These are phyloP conservation scores for Trichoderma cornu-damae DNA, from an alignment of 2,329 filamentous ascomycete species.

Conservation along the genomic window DNA sequence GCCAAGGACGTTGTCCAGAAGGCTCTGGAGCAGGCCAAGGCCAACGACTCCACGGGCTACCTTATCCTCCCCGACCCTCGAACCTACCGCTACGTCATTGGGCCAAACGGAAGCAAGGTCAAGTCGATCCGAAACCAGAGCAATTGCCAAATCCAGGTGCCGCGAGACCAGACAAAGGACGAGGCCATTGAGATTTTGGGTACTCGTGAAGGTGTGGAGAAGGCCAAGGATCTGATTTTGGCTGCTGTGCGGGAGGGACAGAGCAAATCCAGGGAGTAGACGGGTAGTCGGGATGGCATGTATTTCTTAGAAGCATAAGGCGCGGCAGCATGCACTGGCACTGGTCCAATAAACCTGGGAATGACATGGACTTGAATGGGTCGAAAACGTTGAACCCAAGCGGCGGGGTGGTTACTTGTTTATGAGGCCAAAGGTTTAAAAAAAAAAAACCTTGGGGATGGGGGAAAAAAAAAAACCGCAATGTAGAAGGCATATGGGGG, in stretches of 20 bases:
- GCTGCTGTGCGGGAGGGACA: constrained; percentile 66
- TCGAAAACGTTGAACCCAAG: background rate
- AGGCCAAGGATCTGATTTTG: constrained; percentile 83
- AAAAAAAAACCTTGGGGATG: background rate
- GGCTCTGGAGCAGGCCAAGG: constrained; percentile 66
- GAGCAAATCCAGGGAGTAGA: constrained; percentile 32
- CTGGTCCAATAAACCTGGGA: background rate
- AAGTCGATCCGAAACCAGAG: constrained; percentile 90
- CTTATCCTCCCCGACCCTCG: constrained; percentile 83
- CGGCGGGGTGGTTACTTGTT: background rate
- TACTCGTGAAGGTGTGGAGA: constrained; percentile 70
- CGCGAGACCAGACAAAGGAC: constrained; percentile 65
- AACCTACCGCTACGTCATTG: constrained; percentile 87
- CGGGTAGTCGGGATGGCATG: background rate
- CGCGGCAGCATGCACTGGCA: background rate
- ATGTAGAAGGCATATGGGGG: background rate
- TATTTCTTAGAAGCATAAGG: constrained; percentile 1
- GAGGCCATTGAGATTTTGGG: constrained; percentile 92
- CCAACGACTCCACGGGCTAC: constrained; percentile 73
- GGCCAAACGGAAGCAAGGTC: constrained; percentile 82
- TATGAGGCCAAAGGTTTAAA: background rate
- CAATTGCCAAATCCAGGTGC: constrained; percentile 89
- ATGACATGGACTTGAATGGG: background rate
- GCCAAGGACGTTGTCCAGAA: constrained; percentile 69
- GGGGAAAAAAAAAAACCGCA: background rate